These are phyloP conservation scores for Suillus decipiens DNA, from an alignment of 768 basidiomycete species.

Conservation along the genomic window DNA sequence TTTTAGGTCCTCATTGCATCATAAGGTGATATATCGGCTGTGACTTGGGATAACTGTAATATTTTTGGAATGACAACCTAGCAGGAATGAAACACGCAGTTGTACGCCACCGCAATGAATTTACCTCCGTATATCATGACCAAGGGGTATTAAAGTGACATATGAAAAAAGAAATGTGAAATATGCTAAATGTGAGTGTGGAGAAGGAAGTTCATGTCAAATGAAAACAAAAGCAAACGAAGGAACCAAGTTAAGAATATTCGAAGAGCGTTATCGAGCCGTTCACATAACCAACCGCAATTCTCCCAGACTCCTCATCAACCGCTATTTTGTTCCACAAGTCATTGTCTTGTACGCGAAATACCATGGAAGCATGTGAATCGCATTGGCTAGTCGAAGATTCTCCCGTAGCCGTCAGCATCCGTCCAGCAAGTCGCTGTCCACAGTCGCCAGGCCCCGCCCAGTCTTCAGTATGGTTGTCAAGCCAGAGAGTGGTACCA, in stretches of 20 bases:
- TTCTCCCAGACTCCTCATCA: conserved; percentile 38
- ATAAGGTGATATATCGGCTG: conserved; percentile 5
- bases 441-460: conserved; percentile 47
- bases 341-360: conserved; percentile 46
- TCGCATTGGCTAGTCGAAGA: neutral
- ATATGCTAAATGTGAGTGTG: neutral
- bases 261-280: conserved; percentile 54
- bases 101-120: conserved; percentile 3
- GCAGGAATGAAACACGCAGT: neutral
- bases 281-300: conserved; percentile 37
- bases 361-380: conserved; percentile 36
- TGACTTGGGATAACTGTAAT: neutral
- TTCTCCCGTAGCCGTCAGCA: conserved; percentile 13
- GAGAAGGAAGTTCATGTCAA: neutral
- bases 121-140: neutral
- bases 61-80: too few species aligned
- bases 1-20: conserved; percentile 58
- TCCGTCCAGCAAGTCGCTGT: conserved; percentile 58
- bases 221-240: conserved; percentile 2
- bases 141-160: neutral
- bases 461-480: conserved; percentile 58
- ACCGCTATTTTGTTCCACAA: conserved; percentile 48
- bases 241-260: conserved; percentile 38
- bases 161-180: neutral
- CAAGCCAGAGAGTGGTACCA: conserved; percentile 69